phyloP scores from a whole-genome alignment of 148 eudicot genomes.

The Oxyria digyna region DNA sequence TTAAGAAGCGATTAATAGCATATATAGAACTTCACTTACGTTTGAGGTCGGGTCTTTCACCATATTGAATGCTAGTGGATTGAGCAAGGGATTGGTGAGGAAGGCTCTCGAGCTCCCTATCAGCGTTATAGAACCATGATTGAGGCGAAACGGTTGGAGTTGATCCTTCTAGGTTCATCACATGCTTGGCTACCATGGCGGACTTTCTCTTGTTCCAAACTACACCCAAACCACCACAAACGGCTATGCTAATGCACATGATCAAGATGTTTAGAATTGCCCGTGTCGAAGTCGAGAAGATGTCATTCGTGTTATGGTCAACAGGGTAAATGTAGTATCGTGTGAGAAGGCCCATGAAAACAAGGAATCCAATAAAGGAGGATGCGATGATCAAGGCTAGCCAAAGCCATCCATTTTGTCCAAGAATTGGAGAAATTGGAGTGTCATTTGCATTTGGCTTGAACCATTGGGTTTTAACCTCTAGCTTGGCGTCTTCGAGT shows the following conservation, averaged over 20 bases:
- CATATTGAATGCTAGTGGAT: slow-evolving; percentile 51
- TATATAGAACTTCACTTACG: slow-evolving; percentile 31
- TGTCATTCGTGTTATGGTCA: slow-evolving; percentile 46
- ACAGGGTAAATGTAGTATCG: slow-evolving; percentile 70
- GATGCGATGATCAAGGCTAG: slow-evolving; percentile 59
- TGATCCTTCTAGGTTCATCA: slow-evolving; percentile 33
- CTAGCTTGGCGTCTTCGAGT: slow-evolving; percentile 15
- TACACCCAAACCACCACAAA: slow-evolving; percentile 32
- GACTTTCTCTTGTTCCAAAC: slow-evolving; percentile 58
- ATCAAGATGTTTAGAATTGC: slow-evolving; percentile 31
- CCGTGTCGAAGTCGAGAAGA: slow-evolving; percentile 29
- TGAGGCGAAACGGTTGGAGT: slow-evolving; percentile 29
- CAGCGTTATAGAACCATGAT: slow-evolving; percentile 35
- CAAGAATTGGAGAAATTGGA: slow-evolving; percentile 57
- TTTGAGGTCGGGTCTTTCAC: slow-evolving; percentile 77
- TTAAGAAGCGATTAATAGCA: no score
- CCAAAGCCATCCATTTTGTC: slow-evolving; percentile 69
- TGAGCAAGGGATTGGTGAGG: slow-evolving; percentile 46
- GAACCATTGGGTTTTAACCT: slow-evolving; percentile 31
- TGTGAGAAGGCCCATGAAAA: slow-evolving; percentile 50
- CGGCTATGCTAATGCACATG: slow-evolving; percentile 37
- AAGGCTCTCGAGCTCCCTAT: slow-evolving; percentile 74
- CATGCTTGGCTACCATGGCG: slow-evolving; percentile 40
- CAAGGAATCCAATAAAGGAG: slow-evolving; percentile 53
- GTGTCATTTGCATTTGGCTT: slow-evolving; percentile 39